A percentile compares a stretch with the other conserved stretches of the same genome.
These are phyloP conservation scores for Vaccinium vitisidaea DNA, from an alignment of 148 eudicot genomes.

Conservation along the genomic window DNA sequence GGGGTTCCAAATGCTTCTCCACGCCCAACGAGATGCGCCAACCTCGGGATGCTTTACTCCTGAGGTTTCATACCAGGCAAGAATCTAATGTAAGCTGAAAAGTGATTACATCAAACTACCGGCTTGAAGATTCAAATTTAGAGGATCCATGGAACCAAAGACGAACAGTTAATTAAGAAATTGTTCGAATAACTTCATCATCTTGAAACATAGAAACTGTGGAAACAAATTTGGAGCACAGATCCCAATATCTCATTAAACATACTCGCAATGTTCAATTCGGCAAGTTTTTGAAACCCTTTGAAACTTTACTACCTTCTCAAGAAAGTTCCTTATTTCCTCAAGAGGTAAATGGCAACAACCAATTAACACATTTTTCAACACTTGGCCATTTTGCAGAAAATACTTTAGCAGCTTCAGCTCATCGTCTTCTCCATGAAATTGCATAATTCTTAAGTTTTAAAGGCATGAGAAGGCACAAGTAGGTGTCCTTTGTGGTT, in stretches of 20 bases:
- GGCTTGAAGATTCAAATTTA: too few species aligned
- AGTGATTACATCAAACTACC: too few species aligned
- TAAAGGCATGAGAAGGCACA: neutral
- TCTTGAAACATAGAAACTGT: neutral
- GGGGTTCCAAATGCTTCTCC: too few species aligned
- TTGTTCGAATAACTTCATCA: neutral
- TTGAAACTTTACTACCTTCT: neutral
- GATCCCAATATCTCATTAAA: neutral
- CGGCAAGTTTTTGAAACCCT: slow-evolving; percentile 9
- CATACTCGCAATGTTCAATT: neutral
- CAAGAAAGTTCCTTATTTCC: neutral
- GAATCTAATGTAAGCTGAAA: too few species aligned
- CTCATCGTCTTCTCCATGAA: neutral
- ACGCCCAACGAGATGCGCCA: too few species aligned
- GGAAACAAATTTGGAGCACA: neutral
- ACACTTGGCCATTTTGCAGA: neutral
- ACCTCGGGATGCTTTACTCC: too few species aligned
- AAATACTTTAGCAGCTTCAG: neutral
- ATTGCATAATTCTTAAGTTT: neutral
- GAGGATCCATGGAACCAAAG: neutral
- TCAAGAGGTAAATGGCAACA: neutral
- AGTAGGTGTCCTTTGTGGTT: neutral
- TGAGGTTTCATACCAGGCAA: too few species aligned
- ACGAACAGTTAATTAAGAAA: neutral
- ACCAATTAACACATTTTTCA: neutral